Conservation (phyloP, 2,329 filamentous ascomycete genomes). For the Microdochium nivale region DNA sequence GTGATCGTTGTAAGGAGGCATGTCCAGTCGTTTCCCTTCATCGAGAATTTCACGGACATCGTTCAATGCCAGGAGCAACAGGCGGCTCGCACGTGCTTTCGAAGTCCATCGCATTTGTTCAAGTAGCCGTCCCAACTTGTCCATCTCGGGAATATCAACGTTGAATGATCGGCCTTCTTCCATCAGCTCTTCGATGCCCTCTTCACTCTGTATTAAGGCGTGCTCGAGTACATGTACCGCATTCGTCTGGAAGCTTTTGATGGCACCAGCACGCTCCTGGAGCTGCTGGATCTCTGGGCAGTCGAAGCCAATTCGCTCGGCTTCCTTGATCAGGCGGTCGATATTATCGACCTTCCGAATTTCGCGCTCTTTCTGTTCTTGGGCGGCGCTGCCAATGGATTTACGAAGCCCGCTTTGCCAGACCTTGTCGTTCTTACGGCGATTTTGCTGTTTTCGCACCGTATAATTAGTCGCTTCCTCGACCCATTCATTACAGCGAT, state of each 20-base stretch:
- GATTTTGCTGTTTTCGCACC: conserved; percentile 93
- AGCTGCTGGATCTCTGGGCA: conserved; percentile 83
- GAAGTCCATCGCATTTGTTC: conserved; percentile 87
- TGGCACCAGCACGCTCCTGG: conserved; percentile 75
- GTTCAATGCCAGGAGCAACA: conserved; percentile 60
- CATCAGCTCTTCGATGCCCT: conserved; percentile 82
- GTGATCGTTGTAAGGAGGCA: conserved; percentile 73
- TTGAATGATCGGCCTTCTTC: conserved; percentile 85
- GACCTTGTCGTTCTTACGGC: conserved; percentile 85
- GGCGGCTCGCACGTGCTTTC: conserved; percentile 57
- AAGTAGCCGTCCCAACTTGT: conserved; percentile 69
- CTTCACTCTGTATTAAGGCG: conserved; percentile 51
- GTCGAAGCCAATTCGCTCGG: conserved; percentile 84
- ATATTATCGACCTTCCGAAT: conserved; percentile 85
- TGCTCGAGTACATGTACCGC: conserved; percentile 64
- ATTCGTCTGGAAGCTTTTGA: conserved; percentile 74
- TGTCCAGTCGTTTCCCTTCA: conserved; percentile 67
- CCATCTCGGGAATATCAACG: conserved; percentile 83
- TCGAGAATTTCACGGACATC: conserved; percentile 75
- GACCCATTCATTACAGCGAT: conserved; percentile 95
- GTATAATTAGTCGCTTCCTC: conserved; percentile 96
- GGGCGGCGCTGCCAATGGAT: conserved; percentile 44
- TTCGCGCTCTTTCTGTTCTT: conserved; percentile 78
- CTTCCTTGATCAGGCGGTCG: conserved; percentile 71
- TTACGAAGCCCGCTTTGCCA: conserved; percentile 70